Evolutionary conservation across 2,329 filamentous ascomycete genomes (phyloP), one percentile per base, ranked within the genome.

Genomic region (Moelleriella libera): DNA sequence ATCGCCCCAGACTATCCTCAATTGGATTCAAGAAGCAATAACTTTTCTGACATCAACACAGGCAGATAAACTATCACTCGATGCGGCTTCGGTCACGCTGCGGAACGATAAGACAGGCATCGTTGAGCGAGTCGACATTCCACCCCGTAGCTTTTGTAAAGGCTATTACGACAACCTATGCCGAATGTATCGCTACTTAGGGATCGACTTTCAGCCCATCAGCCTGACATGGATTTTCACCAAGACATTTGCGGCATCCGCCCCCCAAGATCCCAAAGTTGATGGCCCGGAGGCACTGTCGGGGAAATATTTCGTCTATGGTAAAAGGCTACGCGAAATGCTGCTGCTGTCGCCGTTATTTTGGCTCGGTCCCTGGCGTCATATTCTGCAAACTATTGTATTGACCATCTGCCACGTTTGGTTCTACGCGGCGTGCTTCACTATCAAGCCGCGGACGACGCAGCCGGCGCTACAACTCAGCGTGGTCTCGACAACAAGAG

Each of bases 131-230:
- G 55, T 68, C 34, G 65, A 68, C 46, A 47, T 68, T 5, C 66
- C 66, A 5, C 65, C 65, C 59, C 64, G 66, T 30, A 62, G 62
- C 4, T 58, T 57, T 47, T 60, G 62, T 1, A 60, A 57, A 6
- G 64, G 66, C 21, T 81, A 75, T 58, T 80, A 81, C 54, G 57
- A 60, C 44, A 75, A 78, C 50, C 60, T 81, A 45, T 68, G 67
- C 51, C 63, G 65, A 30, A 74, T 82, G 70, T 80, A 80, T 57
- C 63, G 72, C 30, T 64, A 76, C 52, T 60, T 82, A 4, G 67
- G 63, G 2, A 63, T 81, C 10, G 60, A 61, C 5, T 74, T 76
- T 49, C 66, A 69, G 41, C 61, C 67, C 10, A 67, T 75, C 47
- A 66, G 63, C 12, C 79, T 79, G 52, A 58, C 78, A 2, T 81